Evolutionary conservation across 1,139 yeast species (phyloP), one percentile per base, ranked within the genome.

Genomic region (Yamadazyma aaseri): DNA sequence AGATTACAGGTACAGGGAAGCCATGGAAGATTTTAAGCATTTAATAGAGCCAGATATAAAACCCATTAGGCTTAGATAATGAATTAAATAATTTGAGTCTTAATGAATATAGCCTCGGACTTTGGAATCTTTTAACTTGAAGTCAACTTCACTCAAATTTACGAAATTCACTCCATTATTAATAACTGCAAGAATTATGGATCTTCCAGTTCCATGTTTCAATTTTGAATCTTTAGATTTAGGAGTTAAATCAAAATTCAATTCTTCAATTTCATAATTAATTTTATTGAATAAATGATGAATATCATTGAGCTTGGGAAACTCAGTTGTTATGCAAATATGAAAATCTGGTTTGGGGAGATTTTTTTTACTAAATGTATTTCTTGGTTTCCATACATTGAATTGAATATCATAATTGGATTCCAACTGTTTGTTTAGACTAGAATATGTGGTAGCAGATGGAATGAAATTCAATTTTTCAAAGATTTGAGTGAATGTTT

Each of bases 301-400:
- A 3, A 75, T 54, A 7, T 66, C 63, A 1, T 46, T 28, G 11
- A 79, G 50, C 0, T 71, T 59, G 0, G 96, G 95, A 46, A 86
- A 73, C 9, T 56, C 53, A 7, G 60, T 47, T 16, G 73, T 64
- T 0, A 87, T 78, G 3, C 76, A 69, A 1, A 90, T 58, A 44
- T 82, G 87, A 50, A 78, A 90, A 54, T 90, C 92, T 1, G 97
- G 95, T 1, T 53, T 44, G 0, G 61, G 58, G 0, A 86, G 84
- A 20, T 55, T 52, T 28, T 78, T 79, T 50, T 89, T 89, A 37
- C 79, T 79, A 58, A 86, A 90, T 7, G 56, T 58, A 0, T 82
- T 75, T 2, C 72, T 65, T 0, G 97, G 97, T 55, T 86, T 89
- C 97, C 97, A 90, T 1, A 86, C 86, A 48, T 84, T 72, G 48